These are phyloP conservation scores for Globisporangium ultimum DNA, from an alignment of 352 stramenopile genomes.

Conservation along the genomic window DNA sequence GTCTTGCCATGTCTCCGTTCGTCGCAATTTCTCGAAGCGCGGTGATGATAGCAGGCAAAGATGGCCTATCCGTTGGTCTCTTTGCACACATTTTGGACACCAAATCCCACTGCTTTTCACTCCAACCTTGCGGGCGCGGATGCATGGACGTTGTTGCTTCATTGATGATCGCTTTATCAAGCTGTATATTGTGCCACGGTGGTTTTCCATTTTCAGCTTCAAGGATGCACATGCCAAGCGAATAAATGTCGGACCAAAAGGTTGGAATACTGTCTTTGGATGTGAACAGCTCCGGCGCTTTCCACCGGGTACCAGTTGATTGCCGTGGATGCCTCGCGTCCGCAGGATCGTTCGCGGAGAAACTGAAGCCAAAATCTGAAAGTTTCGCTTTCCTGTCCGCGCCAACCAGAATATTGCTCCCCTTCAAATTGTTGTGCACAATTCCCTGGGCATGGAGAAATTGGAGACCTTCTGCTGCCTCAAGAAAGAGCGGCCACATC, in stretches of 20 bases:
- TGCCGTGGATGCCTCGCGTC: slow-evolving; percentile 1
- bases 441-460: slow-evolving; percentile 29
- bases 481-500: slow-evolving; percentile 1
- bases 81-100: slow-evolving; percentile 17
- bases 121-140: slow-evolving; percentile 8
- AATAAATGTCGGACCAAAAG: slow-evolving; percentile 23
- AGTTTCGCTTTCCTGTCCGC: slow-evolving; percentile 23
- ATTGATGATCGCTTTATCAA: slow-evolving; percentile 13
- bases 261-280: slow-evolving; percentile 1
- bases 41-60: neutral
- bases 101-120: slow-evolving; percentile 21
- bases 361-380: slow-evolving; percentile 22
- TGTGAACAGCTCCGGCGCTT: slow-evolving; percentile 19
- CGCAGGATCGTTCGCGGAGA: neutral
- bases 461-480: slow-evolving; percentile 26
- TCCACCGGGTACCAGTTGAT: slow-evolving; percentile 18
- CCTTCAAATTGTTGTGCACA: slow-evolving; percentile 36
- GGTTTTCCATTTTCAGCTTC: slow-evolving; percentile 18
- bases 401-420: slow-evolving; percentile 29
- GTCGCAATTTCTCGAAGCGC: neutral
- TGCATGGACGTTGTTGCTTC: slow-evolving; percentile 14
- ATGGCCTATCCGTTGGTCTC: neutral
- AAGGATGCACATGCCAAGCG: slow-evolving; percentile 28
- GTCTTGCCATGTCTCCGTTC: neutral
- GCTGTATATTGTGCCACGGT: slow-evolving; percentile 16